Base-by-base conservation (phyloP, 2,329 filamentous ascomycete species). In the Pseudomassariella vexata region DNA sequence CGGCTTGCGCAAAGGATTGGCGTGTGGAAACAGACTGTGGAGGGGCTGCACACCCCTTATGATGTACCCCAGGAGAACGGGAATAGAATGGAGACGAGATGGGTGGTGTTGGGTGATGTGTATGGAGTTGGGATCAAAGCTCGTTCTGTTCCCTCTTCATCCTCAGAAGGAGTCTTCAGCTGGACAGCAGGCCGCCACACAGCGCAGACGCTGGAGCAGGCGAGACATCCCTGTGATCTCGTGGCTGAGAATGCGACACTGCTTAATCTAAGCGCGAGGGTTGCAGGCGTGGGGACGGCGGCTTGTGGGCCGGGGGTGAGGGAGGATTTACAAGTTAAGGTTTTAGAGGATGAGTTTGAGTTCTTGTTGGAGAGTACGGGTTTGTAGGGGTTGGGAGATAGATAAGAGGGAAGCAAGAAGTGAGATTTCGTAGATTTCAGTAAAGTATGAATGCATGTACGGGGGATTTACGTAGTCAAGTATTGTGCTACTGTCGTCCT, bases 1-100 rank as follows among this genome's bases (percentile, higher is more conserved):
- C 68, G 70, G 37, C 46, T 61, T 3, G 65, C 73, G 2, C 75
- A 80, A 42, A 59, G 57, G 2, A 47, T 76, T 0, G 77, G 70
- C 2, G 59, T 73, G 24, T 76, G 63, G 52, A 49, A 0, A 50
- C 46, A 2, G 47, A 47, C 1, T 1, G 56, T 78, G 2, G 59
- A 63, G 1, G 63, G 68, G 1, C 60, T 84, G 17, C 69, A 72
- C 47, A 66, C 68, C 0, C 60, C 63, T 1, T 83, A 82, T 45
- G 80, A 85, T 12, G 75, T 77, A 15, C 80, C 80, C 0, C 80
- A 85, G 49, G 80, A 85, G 44, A 75, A 70, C 32, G 76, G 76
- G 1, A 85, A 84, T 49, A 63, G 74, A 10, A 73, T 72, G 34
- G 74, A 74, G 20, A 73, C 70, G 0, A 62, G 72, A 6, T 83